Evolutionary conservation across 768 basidiomycete genomes (phyloP), one percentile per base, ranked within the genome.

Genomic region (Leccinellum rugosiceps): DNA sequence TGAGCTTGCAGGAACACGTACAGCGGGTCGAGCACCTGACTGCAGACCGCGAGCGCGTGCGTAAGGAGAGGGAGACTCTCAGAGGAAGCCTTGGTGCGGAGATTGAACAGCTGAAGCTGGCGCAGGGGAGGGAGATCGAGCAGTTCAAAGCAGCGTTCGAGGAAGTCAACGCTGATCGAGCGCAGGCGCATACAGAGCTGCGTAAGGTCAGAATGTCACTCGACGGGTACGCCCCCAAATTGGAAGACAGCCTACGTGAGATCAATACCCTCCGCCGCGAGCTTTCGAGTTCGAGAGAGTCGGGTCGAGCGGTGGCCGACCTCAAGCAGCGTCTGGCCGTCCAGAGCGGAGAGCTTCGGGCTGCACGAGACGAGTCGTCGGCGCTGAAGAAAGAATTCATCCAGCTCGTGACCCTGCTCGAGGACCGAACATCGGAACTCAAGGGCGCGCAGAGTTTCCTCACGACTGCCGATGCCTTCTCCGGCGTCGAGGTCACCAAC

Each of bases 361-460:
- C 3, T 10, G 64, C 69, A 14, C 65, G 67, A 21, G 63, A 72
- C 11, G 70, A 70, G 30, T 72, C 70, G 3, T 68, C 70, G 6
- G 38, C 58, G 14, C 49, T 72, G 49, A 68, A 61, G 43, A 70
- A 56, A 47, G 68, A 72, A 34, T 74, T 72, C 43, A 51, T 52
- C 25, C 70, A 72, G 30, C 31, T 74, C 15, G 8, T 17, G 44
- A 56, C 65, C 10, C 58, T 80, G 23, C 64, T 82, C 26, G 69
- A 76, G 6, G 65, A 73, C 41, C 75, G 80, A 34, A 77, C 77
- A 4, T 65, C 72, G 35, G 78, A 83, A 62, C 72, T 78, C 19
- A 74, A 74, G 30, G 78, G 75, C 6, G 77, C 76, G 9, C 80
- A 80, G 63, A 73, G 68, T 46, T 83, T 78, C 72, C 69, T 80